Conservation (phyloP, 2,329 filamentous ascomycete species). For the Cercospora citrullina region DNA sequence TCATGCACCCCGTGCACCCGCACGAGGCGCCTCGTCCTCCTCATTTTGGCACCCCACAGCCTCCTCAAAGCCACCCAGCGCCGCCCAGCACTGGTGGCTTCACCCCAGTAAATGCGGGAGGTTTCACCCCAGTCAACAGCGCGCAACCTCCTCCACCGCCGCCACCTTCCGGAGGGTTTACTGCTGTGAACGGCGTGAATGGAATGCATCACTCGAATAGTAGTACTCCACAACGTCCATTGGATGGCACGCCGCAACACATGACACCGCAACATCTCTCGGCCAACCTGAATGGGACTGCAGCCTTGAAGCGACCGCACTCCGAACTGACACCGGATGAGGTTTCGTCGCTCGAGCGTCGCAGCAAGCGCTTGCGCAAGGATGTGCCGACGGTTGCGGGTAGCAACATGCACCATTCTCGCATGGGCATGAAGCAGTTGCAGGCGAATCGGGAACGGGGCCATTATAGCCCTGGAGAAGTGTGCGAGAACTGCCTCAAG, state of each 20-base stretch:
- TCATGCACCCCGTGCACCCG: slow-evolving; percentile 31
- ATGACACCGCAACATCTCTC: slow-evolving; percentile 27
- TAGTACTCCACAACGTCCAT: slow-evolving; percentile 29
- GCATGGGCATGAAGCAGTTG: slow-evolving; percentile 71
- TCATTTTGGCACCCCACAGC: slow-evolving; percentile 48
- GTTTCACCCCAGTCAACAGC: slow-evolving; percentile 67
- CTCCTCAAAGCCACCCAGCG: slow-evolving; percentile 42
- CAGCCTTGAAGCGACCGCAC: slow-evolving; percentile 70
- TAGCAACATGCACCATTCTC: slow-evolving; percentile 93
- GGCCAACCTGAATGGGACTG: slow-evolving; percentile 31
- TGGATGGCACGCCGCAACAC: slow-evolving; percentile 54
- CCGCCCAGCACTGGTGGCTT: slow-evolving; percentile 66
- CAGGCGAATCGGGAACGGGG: slow-evolving; percentile 57
- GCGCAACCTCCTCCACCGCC: slow-evolving; percentile 37
- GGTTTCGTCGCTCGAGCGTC: slow-evolving; percentile 55
- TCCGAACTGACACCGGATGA: slow-evolving; percentile 44
- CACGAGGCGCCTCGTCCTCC: slow-evolving; percentile 35
- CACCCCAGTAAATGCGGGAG: slow-evolving; percentile 67
- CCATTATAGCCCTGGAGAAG: slow-evolving; percentile 59
- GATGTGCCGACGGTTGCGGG: slow-evolving; percentile 82
- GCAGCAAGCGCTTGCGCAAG: slow-evolving; percentile 92
- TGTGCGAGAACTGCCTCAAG: slow-evolving; percentile 83
- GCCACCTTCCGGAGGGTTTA: slow-evolving; percentile 47
- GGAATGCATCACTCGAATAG: slow-evolving; percentile 38
- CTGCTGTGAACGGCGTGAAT: slow-evolving; percentile 58